These are phyloP conservation scores for Oxytropis ochrocephala DNA, from an alignment of 306 rosid species.

Conservation along the genomic window DNA sequence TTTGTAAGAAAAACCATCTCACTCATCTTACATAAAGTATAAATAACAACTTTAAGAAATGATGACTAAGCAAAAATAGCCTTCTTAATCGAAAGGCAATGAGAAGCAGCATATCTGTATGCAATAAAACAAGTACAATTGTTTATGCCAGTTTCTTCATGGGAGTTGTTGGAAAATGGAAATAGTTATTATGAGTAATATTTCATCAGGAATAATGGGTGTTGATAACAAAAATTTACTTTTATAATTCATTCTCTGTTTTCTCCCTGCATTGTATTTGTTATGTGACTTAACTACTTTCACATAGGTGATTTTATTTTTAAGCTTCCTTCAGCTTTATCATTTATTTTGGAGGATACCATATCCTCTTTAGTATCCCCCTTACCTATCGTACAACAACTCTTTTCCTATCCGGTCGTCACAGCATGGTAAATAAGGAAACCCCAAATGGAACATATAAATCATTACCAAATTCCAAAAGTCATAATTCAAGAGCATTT, in stretches of 20 bases:
- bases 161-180: neutral
- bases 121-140: slow-evolving; percentile 6
- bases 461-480: neutral
- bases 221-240: neutral
- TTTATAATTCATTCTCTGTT: neutral
- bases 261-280: neutral
- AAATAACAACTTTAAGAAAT: neutral
- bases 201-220: neutral
- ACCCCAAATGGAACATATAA: neutral
- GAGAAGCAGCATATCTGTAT: slow-evolving; percentile 2
- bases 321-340: neutral
- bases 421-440: neutral
- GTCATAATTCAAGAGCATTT: slow-evolving; percentile 1
- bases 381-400: neutral
- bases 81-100: neutral
- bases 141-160: neutral
- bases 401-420: neutral
- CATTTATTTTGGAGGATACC: neutral
- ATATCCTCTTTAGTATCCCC: neutral
- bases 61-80: neutral
- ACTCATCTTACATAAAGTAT: neutral
- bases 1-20: slow-evolving; percentile 10
- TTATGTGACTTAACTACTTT: neutral
- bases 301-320: neutral
- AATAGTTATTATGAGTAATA: neutral